Percentiles rank a stretch among this genome's conserved stretches.
These are phyloP conservation scores for Paecilomyces sp. DNA, from an alignment of 2,329 filamentous ascomycete species.

Conservation along the genomic window DNA sequence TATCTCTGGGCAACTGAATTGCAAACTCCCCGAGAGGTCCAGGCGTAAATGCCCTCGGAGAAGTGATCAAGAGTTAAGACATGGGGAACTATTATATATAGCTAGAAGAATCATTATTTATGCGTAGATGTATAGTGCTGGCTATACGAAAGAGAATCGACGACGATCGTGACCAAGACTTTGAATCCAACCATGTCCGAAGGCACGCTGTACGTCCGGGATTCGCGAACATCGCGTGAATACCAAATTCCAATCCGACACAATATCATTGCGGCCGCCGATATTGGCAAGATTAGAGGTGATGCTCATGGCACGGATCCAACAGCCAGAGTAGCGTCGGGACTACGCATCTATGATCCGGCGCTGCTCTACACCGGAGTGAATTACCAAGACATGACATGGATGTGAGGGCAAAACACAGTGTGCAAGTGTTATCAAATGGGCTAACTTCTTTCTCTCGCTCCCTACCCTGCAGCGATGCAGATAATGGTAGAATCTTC, in stretches of 20 bases:
- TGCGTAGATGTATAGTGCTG: too few species aligned
- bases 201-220: constrained; percentile 13
- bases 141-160: too few species aligned
- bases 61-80: too few species aligned
- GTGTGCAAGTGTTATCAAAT: too few species aligned
- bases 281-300: constrained; percentile 21
- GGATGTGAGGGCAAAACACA: too few species aligned
- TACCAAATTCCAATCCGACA: constrained; percentile 21
- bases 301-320: constrained; percentile 8
- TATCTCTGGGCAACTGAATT: too few species aligned
- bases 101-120: too few species aligned
- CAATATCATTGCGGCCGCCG: constrained; percentile 20
- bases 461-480: constrained; percentile 14
- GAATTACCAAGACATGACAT: constrained; percentile 21
- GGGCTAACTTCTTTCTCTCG: not conserved
- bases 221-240: constrained; percentile 19
- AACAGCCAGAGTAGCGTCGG: constrained; percentile 16
- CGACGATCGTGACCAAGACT: too few species aligned
- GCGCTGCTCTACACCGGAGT: constrained; percentile 28
- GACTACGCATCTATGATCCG: constrained; percentile 26
- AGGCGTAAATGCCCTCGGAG: too few species aligned
- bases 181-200: constrained; percentile 8
- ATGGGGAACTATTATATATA: too few species aligned
- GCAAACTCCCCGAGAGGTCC: too few species aligned
- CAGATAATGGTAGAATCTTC: constrained; percentile 17